These are phyloP conservation scores for Arthroderma sp. DNA, from an alignment of 2,329 filamentous ascomycete genomes.

Conservation along the genomic window DNA sequence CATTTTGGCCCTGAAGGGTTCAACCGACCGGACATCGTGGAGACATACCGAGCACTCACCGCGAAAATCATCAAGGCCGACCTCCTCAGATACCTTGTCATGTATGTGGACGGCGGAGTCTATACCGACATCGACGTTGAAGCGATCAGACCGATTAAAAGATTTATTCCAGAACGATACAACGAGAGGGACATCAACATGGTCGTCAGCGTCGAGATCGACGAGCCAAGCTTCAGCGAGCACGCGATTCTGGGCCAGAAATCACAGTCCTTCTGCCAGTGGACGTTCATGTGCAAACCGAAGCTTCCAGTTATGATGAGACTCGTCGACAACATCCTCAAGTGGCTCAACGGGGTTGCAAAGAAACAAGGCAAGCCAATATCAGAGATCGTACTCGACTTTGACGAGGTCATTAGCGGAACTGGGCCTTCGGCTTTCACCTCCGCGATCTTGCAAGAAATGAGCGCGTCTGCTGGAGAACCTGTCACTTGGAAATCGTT, in stretches of 20 bases:
- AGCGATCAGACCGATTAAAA: conserved; percentile 41
- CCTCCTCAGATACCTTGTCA: conserved; percentile 53
- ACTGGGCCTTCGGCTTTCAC: conserved; percentile 62
- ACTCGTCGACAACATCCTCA: conserved; percentile 56
- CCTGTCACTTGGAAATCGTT: conserved; percentile 51
- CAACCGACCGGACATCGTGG: conserved; percentile 54
- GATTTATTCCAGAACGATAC: conserved; percentile 54
- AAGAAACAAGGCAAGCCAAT: conserved; percentile 47
- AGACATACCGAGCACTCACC: conserved; percentile 48
- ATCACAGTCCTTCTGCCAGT: conserved; percentile 60
- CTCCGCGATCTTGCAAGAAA: conserved; percentile 50
- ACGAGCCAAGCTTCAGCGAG: conserved; percentile 52
- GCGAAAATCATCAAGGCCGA: conserved; percentile 57
- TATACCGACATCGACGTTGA: conserved; percentile 52
- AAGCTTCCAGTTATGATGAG: conserved; percentile 55
- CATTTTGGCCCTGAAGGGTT: conserved; percentile 54
- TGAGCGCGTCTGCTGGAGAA: conserved; percentile 40
- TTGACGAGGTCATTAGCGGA: conserved; percentile 61
- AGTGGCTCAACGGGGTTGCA: conserved; percentile 51
- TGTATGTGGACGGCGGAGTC: conserved; percentile 53
- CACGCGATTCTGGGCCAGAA: conserved; percentile 57
- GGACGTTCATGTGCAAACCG: conserved; percentile 62
- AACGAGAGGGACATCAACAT: conserved; percentile 54
- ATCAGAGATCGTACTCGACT: conserved; percentile 52
- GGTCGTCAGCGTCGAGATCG: conserved; percentile 59